Evolutionary conservation across 106 monocot genomes (phyloP).

Genomic region (Dendrobium huoshanense): DNA sequence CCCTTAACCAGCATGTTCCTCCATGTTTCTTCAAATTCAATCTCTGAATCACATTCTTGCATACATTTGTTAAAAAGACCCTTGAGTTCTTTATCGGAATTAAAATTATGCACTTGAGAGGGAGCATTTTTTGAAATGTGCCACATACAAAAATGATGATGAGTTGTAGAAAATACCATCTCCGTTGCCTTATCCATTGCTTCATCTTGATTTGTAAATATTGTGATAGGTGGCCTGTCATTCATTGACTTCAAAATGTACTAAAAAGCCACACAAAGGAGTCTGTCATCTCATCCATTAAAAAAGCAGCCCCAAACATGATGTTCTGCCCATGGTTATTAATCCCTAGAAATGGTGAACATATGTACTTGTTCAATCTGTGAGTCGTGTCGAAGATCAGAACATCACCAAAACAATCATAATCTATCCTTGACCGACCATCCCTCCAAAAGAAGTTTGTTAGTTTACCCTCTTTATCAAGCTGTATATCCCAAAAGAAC

Average conservation of each 20-base stretch:
- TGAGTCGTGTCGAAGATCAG: conserved; percentile 8
- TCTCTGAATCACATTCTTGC: conserved; percentile 16
- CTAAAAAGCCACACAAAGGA: conserved; percentile 35
- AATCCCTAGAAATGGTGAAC: conserved; percentile 33
- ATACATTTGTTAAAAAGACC: conserved; percentile 24
- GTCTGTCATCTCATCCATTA: conserved; percentile 23
- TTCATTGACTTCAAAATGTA: conserved; percentile 42
- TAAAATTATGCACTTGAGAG: conserved; percentile 11
- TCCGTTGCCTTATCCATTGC: conserved; percentile 21
- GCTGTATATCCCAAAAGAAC: conserved; percentile 36
- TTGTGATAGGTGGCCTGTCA: conserved; percentile 25
- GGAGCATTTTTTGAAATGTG: conserved; percentile 21
- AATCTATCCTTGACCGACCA: conserved; percentile 17
- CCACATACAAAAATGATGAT: conserved; percentile 16
- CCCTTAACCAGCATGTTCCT: conserved; percentile 13
- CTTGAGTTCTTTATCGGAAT: conserved; percentile 20
- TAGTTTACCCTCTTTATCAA: conserved; percentile 15
- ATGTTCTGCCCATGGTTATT: conserved; percentile 39
- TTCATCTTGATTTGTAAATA: conserved; percentile 34
- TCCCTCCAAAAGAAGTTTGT: conserved; percentile 20
- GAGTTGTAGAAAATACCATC: conserved; percentile 25
- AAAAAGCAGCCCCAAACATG: conserved; percentile 32
- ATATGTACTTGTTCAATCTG: conserved; percentile 9
- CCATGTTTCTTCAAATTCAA: conserved; percentile 34
- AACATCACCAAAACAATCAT: conserved; percentile 16